Conservation (phyloP, 495 filamentous ascomycete species). For the Terfezia claveryi region DNA sequence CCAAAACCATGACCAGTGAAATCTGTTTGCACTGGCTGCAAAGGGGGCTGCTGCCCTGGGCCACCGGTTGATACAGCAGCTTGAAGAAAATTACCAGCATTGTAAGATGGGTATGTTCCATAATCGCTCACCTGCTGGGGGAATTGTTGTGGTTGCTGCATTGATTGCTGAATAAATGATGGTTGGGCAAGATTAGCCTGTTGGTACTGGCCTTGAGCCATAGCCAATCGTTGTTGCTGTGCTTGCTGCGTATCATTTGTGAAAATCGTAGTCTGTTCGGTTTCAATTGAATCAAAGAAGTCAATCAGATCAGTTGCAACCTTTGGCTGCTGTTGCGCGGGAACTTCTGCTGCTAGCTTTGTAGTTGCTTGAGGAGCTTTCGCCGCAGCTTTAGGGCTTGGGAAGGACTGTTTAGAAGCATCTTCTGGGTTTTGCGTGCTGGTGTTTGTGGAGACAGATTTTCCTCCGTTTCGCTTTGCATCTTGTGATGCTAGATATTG, state of each 20-base stretch:
- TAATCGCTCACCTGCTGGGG: constrained; percentile 30
- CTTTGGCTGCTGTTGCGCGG: constrained; percentile 10
- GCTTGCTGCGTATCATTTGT: constrained; percentile 21
- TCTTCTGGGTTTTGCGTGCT: neutral
- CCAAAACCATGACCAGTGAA: constrained; percentile 75
- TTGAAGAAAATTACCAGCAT: constrained; percentile 20
- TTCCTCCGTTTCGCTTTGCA: constrained; percentile 43
- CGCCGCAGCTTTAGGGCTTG: constrained; percentile 11
- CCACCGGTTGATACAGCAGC: constrained; percentile 20
- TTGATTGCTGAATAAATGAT: constrained; percentile 6
- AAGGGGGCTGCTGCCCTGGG: constrained; percentile 22
- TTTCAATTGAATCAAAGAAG: constrained; percentile 94
- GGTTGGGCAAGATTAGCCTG: constrained; percentile 24
- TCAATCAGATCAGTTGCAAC: constrained; percentile 63
- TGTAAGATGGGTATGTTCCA: constrained; percentile 22
- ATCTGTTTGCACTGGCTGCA: constrained; percentile 32
- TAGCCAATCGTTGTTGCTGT: constrained; percentile 21
- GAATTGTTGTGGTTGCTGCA: constrained; percentile 22
- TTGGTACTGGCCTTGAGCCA: constrained; percentile 21
- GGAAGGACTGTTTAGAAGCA: constrained; percentile 5
- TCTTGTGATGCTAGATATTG: constrained; percentile 77
- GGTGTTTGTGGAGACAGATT: constrained; percentile 8
- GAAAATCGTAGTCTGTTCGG: constrained; percentile 61
- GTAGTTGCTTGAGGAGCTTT: constrained; percentile 8
- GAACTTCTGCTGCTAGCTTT: constrained; percentile 12